A percentile compares a stretch with the other conserved stretches of the same genome.
These are phyloP conservation scores for Salix koriyanagi DNA, from an alignment of 345 rosid species.

Conservation along the genomic window DNA sequence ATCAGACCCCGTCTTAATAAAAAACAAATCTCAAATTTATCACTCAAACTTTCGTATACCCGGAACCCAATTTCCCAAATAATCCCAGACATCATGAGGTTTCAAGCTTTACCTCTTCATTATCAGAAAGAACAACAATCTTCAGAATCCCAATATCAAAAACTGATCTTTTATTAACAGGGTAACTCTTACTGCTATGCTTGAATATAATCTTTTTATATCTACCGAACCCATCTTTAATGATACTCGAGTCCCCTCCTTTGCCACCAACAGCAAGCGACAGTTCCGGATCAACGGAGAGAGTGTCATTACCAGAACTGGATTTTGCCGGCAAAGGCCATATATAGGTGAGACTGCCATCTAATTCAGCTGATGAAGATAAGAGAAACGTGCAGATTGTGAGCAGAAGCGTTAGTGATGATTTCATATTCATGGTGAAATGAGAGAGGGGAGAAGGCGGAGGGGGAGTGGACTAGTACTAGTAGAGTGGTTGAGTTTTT, in stretches of 20 bases:
- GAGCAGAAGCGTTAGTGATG: background rate
- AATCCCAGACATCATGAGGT: background rate
- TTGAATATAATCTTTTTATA: slow-evolving; percentile 61
- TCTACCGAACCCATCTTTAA: slow-evolving; percentile 65
- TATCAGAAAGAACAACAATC: slow-evolving; percentile 53
- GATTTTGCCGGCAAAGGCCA: slow-evolving; percentile 83
- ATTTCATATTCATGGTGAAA: background rate
- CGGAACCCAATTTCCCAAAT: background rate
- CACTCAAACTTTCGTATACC: background rate
- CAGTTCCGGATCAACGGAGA: slow-evolving; percentile 67
- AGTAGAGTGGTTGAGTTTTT: background rate
- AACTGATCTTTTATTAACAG: slow-evolving; percentile 29
- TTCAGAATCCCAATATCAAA: slow-evolving; percentile 58
- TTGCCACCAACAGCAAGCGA: slow-evolving; percentile 42
- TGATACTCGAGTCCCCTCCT: slow-evolving; percentile 50
- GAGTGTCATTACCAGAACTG: slow-evolving; percentile 48
- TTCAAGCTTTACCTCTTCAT: slow-evolving; percentile 46
- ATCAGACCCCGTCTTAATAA: background rate
- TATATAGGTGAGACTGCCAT: slow-evolving; percentile 16
- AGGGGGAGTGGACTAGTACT: background rate
- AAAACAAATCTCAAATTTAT: background rate
- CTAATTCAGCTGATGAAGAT: slow-evolving; percentile 3
- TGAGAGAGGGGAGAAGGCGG: background rate
- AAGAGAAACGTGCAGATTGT: background rate
- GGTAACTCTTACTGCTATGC: slow-evolving; percentile 28